Conservation (phyloP, 257 asterid genomes). For the Ligustrum vulgare region DNA sequence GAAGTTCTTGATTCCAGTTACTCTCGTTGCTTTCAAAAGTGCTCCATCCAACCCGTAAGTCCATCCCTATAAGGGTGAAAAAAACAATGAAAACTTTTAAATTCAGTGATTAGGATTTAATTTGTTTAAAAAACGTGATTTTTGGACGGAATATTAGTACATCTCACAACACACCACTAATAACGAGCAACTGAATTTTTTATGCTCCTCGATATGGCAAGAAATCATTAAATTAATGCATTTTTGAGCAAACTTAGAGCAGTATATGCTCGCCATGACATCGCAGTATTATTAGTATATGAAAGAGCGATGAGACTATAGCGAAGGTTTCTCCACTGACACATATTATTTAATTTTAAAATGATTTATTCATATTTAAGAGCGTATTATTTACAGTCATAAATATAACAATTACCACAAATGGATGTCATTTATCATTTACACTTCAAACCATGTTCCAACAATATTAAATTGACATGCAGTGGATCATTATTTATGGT, state of each 20-base stretch:
- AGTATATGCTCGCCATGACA: neutral
- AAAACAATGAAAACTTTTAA: neutral
- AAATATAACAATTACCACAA: neutral
- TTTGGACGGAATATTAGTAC: neutral
- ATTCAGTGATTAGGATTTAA: neutral
- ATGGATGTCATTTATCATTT: neutral
- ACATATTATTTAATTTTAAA: neutral
- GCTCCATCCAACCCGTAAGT: constrained; percentile 83
- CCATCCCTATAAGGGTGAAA: constrained; percentile 61
- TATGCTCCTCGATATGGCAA: neutral
- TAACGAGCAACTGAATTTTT: constrained; percentile 1
- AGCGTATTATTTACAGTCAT: neutral
- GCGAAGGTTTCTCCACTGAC: neutral
- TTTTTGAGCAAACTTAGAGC: neutral
- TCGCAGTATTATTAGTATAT: neutral
- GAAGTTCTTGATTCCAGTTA: constrained; percentile 78
- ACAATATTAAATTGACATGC: neutral
- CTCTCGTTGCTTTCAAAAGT: constrained; percentile 69
- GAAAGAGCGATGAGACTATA: neutral
- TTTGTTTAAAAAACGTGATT: neutral
- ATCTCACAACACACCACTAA: neutral
- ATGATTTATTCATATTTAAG: neutral
- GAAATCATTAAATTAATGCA: neutral
- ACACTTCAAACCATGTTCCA: neutral
- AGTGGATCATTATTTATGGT: neutral